Base-by-base conservation (phyloP, 2,329 filamentous ascomycete genomes). In the Immersiporthe knoxdaviesiana region DNA sequence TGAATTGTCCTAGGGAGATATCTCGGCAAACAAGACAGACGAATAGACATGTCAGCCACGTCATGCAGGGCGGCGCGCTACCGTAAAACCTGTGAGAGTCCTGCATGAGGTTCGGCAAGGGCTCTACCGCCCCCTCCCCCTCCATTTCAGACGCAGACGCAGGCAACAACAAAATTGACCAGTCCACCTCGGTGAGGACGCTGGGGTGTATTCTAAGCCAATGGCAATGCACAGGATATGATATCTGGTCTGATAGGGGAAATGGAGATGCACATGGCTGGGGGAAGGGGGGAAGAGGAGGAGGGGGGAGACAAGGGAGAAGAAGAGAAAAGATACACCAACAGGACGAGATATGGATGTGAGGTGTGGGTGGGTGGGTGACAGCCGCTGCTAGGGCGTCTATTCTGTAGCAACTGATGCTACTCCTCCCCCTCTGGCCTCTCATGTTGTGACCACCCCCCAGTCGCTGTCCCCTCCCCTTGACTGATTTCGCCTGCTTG, bases 361-460 rank as follows among this genome's bases (percentile, higher is more conserved):
- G 27, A 37, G 30, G 27, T 18, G 56, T n/a, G 35, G 4, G 35
- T n/a, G 32, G 56, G 52, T 59, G 56, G 27, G 56, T 59, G 56
- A 21, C 56, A 59, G 56, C 56, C 16, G 32, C 37, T 59, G 56
- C 56, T n/a, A 59, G 56, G 56, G 56, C 21, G 21, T 59, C 21
- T 59, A n/a, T 21, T 47, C 44, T 47, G 44, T n/a, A 59, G 30
- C 56, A 59, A n/a, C 21, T 58, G 54, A 8, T 58, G 54, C 30
- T 58, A 27, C 52, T 44, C 41, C 41, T 44, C 18, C 10, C 30
- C 21, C 32, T n/a, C 32, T 59, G 24, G 24, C 16, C 32, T 32
- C 32, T 32, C 56, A 59, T 59, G 56, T 32, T 59, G 30, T 37
- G 44, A n/a, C 16, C 39, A 21, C 14, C 27, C 61, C 61, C 61